Conservation (phyloP, 192 early-diverging fungal genomes). For the Entrophospora sp. region DNA sequence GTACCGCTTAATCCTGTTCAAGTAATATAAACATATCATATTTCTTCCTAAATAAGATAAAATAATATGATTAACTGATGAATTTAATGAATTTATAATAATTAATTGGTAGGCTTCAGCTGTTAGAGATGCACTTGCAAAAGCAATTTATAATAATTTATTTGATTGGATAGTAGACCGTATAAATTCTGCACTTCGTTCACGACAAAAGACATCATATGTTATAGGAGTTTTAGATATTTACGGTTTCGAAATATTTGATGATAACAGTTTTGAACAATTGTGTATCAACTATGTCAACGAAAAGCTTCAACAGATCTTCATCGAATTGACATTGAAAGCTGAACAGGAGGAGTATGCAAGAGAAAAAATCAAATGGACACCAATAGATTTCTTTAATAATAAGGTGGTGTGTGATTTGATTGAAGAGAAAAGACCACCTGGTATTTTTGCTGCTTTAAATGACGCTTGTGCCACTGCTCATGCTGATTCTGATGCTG, state of each 20-base stretch:
- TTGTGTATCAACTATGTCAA: conserved; percentile 99
- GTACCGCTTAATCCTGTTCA: conserved; percentile 88
- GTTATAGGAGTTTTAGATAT: conserved; percentile 95
- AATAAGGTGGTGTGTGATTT: conserved; percentile 98
- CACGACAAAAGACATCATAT: conserved; percentile 47
- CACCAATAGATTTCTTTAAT: conserved; percentile 99
- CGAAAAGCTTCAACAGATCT: conserved; percentile 96
- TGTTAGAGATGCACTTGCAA: conserved; percentile 88
- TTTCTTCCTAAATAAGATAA: too few relatives aligned
- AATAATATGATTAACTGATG: too few relatives aligned
- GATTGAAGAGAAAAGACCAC: conserved; percentile 94
- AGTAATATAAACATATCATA: conserved; percentile 21
- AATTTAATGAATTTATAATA: too few relatives aligned
- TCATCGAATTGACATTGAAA: conserved; percentile 97
- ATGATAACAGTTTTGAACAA: conserved; percentile 97
- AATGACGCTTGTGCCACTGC: conserved; percentile 98
- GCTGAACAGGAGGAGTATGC: conserved; percentile 98
- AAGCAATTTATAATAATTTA: conserved; percentile 86
- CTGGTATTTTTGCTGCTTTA: conserved; percentile 85
- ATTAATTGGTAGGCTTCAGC: conserved; percentile 50
- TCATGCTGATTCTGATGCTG: conserved; percentile 80
- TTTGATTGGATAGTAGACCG: conserved; percentile 98
- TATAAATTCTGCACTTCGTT: conserved; percentile 81
- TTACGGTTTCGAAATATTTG: conserved; percentile 96
- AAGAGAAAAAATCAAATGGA: conserved; percentile 94